A percentile compares a stretch with the other conserved stretches of the same genome.
phyloP scores from a whole-genome alignment of 495 filamentous ascomycete species.

The Neurospora discreta region DNA sequence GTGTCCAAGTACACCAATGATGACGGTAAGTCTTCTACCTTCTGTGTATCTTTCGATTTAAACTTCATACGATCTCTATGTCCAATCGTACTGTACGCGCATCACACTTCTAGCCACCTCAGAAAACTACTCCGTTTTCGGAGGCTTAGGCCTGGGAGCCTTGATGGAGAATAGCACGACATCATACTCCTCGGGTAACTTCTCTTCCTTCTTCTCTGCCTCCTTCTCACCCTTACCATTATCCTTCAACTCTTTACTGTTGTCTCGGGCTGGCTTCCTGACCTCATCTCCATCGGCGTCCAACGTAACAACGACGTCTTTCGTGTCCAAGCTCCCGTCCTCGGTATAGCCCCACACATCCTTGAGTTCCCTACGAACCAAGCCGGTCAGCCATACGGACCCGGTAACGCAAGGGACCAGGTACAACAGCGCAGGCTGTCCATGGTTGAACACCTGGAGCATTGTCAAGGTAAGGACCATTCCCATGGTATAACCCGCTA shows the following conservation, averaged over 20 bases:
- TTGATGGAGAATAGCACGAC: constrained; percentile 20
- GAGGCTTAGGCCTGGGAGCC: constrained; percentile 5
- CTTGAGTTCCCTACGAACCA: constrained; percentile 53
- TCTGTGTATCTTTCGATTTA: neutral
- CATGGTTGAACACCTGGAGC: constrained; percentile 67
- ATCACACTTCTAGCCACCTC: neutral
- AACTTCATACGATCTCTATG: neutral
- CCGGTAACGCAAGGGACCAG: constrained; percentile 78
- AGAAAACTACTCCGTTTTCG: neutral
- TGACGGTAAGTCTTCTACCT: neutral
- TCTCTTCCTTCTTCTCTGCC: neutral
- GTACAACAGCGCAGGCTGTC: constrained; percentile 87
- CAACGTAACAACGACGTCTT: constrained; percentile 35
- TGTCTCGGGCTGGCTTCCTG: constrained; percentile 1
- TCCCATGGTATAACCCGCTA: constrained; percentile 68
- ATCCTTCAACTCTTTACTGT: neutral
- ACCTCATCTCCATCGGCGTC: constrained; percentile 13
- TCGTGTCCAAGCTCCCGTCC: constrained; percentile 41
- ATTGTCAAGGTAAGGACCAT: constrained; percentile 69
- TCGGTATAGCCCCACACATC: constrained; percentile 79
- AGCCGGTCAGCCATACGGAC: constrained; percentile 70
- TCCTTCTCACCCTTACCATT: neutral
- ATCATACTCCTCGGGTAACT: constrained; percentile 5
- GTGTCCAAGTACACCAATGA: neutral
- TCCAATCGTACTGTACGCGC: too few relatives aligned